phyloP scores from a whole-genome alignment of 257 asterid genomes.

The Solanum chaucha region DNA sequence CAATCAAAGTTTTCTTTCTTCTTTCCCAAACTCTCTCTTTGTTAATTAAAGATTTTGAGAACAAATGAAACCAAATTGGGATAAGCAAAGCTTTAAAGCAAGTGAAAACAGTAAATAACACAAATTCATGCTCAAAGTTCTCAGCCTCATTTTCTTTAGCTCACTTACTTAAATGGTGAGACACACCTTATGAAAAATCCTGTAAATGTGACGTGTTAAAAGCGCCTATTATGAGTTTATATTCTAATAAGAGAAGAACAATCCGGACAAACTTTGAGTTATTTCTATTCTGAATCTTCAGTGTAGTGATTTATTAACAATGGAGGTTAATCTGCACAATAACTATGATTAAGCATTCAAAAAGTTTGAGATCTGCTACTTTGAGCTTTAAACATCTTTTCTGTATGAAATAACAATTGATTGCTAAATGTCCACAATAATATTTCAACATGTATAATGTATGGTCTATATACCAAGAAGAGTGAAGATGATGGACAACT shows the following conservation, averaged over 20 bases:
- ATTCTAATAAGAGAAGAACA: background rate
- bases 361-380: background rate
- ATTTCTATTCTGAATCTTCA: background rate
- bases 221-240: background rate
- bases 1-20: too few species aligned
- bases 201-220: background rate
- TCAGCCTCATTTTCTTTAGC: background rate
- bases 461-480: background rate
- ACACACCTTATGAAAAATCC: background rate
- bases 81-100: too few species aligned
- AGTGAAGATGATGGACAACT: background rate
- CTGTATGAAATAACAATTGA: background rate
- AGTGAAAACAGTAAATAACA: too few species aligned
- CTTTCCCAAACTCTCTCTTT: too few species aligned
- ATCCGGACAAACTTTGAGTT: background rate
- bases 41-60: too few species aligned
- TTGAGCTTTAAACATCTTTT: background rate
- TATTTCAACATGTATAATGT: background rate
- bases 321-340: background rate
- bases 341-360: background rate
- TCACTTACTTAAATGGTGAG: background rate
- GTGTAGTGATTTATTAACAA: background rate
- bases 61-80: too few species aligned
- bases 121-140: too few species aligned
- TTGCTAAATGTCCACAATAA: background rate